Base-by-base conservation (phyloP, 1,284 basidiomycete genomes). In the Irpex lacteus region DNA sequence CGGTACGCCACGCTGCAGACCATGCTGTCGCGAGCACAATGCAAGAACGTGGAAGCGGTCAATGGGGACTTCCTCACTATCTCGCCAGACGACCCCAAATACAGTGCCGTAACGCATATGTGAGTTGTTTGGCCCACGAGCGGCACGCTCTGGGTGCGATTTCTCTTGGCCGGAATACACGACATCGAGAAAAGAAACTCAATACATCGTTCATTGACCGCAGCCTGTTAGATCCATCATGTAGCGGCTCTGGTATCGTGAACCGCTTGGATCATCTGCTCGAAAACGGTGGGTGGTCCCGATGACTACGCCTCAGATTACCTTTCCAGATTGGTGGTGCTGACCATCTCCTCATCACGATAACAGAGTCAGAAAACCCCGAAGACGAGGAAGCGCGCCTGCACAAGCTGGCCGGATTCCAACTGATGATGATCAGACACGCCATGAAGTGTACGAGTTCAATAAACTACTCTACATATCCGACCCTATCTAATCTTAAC, bases 371-470 rank as follows among this genome's bases (percentile, higher is more conserved):
- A 58, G 70, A 73, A 36, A 64, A 69, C 54, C 67, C 68, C 49
- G 72, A 62, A 8, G 68, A 69, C 34, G 81, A 82, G 63, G 84
- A 88, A 62, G 85, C 86, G 58, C 88, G 96, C 36, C 81, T 98
- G 53, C 84, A 86, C 67, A 94, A 94, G 68, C 84, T 98, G 21
- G 88, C 94, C 1, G 78, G 82, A 9, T 98, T 98, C 76, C 98
- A 99, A 73, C 81, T 95, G n/a, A 83, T 87, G 75, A 96, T 98
- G 88, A 89, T 99, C 70, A 87, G 86, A 69, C 98, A 98, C 73
- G 97, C 97, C 7, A 95, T 99, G 89, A 90, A 89, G 74, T 99
- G 95, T 95, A 73, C 36, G 68, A 13, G 18, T 36, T 37, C 40
- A 15, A 21, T 15, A 57, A 49, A 37, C 40, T 34, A 34, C 37